phyloP scores from a whole-genome alignment of 805 yeast species.

The Ogataea allantospora region DNA sequence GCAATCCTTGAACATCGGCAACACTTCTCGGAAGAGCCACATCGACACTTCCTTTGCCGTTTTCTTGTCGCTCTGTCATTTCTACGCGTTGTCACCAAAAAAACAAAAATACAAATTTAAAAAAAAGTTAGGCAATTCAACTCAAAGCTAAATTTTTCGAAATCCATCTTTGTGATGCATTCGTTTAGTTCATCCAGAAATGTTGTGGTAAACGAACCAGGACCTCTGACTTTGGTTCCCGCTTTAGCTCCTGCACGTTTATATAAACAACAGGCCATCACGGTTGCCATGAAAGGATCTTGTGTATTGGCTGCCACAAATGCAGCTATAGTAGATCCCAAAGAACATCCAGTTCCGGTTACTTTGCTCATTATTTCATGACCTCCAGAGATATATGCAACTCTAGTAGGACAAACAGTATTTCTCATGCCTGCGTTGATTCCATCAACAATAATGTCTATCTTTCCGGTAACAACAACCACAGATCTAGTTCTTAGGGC shows the following conservation, averaged over 20 bases:
- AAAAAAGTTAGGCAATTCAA: slow-evolving; percentile 3
- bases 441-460: slow-evolving; percentile 53
- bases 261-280: slow-evolving; percentile 55
- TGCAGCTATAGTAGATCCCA: slow-evolving; percentile 70
- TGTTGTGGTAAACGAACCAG: slow-evolving; percentile 50
- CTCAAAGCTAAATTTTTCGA: neutral
- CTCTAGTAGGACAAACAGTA: slow-evolving; percentile 20
- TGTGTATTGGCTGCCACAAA: slow-evolving; percentile 46
- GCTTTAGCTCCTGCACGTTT: slow-evolving; percentile 63
- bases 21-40: slow-evolving; percentile 23
- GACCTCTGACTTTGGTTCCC: slow-evolving; percentile 41
- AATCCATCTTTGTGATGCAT: slow-evolving; percentile 1
- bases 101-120: slow-evolving; percentile 1
- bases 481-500: slow-evolving; percentile 52
- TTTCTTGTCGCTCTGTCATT: slow-evolving; percentile 8
- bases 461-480: slow-evolving; percentile 70
- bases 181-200: slow-evolving; percentile 44
- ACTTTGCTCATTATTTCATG: slow-evolving; percentile 59
- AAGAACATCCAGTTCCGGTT: slow-evolving; percentile 82
- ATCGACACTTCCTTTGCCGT: slow-evolving; percentile 5
- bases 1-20: slow-evolving; percentile 26
- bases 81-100: slow-evolving; percentile 8
- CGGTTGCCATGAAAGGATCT: slow-evolving; percentile 45
- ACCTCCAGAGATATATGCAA: slow-evolving; percentile 51
- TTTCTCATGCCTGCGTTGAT: slow-evolving; percentile 20